These are phyloP conservation scores for Sphagnum tenellum DNA, from an alignment of 225 moss, liverwort and hornwort species.

Conservation along the genomic window DNA sequence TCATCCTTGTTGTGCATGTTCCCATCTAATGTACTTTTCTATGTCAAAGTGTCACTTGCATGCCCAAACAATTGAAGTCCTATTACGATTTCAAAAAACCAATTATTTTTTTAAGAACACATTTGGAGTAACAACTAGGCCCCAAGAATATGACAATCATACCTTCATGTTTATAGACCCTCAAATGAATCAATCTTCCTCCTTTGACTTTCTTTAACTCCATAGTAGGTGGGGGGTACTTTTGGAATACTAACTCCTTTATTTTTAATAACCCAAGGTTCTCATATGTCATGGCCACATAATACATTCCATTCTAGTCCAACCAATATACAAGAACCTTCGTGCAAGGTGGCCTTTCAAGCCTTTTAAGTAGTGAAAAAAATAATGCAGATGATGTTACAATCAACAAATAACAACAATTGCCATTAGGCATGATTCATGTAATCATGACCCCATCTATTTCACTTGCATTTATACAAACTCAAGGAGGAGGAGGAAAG, in stretches of 20 bases:
- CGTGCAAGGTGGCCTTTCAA: constrained; percentile 10
- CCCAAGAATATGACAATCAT: too few relatives aligned
- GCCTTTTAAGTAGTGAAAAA: too few relatives aligned
- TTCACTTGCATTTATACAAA: constrained; percentile 41
- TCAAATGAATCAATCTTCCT: too few relatives aligned
- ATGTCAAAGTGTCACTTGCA: too few relatives aligned
- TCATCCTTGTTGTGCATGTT: too few relatives aligned
- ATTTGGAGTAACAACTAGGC: too few relatives aligned
- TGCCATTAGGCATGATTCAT: constrained; percentile 50
- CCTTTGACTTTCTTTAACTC: constrained; percentile 24
- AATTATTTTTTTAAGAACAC: too few relatives aligned
- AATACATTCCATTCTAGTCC: constrained; percentile 26
- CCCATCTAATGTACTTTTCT: too few relatives aligned
- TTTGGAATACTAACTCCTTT: constrained; percentile 16
- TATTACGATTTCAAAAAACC: too few relatives aligned
- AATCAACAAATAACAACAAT: background rate
- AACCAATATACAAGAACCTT: constrained; percentile 8
- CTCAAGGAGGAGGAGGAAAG: constrained; percentile 22
- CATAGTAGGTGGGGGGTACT: constrained; percentile 28
- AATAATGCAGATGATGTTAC: too few relatives aligned
- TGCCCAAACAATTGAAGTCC: too few relatives aligned
- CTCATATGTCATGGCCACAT: constrained; percentile 33
- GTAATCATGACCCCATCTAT: constrained; percentile 59
- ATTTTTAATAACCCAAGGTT: constrained; percentile 39
- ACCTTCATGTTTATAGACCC: too few relatives aligned